Conservation (phyloP, 202 grass and related monocot genomes). For the Saccharum hybrid region DNA sequence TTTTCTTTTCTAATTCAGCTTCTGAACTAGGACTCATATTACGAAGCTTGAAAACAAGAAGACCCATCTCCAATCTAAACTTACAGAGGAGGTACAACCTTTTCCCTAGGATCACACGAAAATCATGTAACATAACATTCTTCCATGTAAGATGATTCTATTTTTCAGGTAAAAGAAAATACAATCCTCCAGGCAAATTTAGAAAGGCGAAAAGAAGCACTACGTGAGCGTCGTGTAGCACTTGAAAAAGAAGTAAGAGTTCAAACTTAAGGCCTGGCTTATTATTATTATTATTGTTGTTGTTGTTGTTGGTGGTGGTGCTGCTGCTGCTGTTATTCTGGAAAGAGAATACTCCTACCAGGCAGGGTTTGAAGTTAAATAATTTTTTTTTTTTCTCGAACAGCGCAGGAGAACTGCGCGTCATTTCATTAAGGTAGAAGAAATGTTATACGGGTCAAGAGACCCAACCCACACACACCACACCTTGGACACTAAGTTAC, state of each 20-base stretch:
- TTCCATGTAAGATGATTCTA: slow-evolving; percentile 35
- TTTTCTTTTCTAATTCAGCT: slow-evolving; percentile 43
- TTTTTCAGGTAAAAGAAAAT: slow-evolving; percentile 81
- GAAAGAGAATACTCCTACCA: slow-evolving; percentile 30
- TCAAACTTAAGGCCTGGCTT: slow-evolving; percentile 21
- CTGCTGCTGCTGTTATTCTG: neutral
- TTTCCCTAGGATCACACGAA: slow-evolving; percentile 35
- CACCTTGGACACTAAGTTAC: too few species aligned
- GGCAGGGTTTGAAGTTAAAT: slow-evolving; percentile 19
- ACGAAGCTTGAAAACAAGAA: slow-evolving; percentile 74
- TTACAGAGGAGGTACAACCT: slow-evolving; percentile 69
- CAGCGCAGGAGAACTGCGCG: too few species aligned
- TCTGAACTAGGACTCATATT: slow-evolving; percentile 60
- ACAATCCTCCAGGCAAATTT: slow-evolving; percentile 63
- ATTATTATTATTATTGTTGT: neutral
- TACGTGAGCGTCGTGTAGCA: slow-evolving; percentile 69
- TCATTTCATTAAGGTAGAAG: too few species aligned
- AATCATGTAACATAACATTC: slow-evolving; percentile 30
- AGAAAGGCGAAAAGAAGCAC: slow-evolving; percentile 61
- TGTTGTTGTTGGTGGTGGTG: neutral
- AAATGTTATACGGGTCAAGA: too few species aligned
- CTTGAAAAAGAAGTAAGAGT: slow-evolving; percentile 91
- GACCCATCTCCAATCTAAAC: slow-evolving; percentile 74
- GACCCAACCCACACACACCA: too few species aligned
- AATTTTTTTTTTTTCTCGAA: neutral